These are phyloP conservation scores for Paramarasmius palmivorus DNA, from an alignment of 1,284 basidiomycete species.

Conservation along the genomic window DNA sequence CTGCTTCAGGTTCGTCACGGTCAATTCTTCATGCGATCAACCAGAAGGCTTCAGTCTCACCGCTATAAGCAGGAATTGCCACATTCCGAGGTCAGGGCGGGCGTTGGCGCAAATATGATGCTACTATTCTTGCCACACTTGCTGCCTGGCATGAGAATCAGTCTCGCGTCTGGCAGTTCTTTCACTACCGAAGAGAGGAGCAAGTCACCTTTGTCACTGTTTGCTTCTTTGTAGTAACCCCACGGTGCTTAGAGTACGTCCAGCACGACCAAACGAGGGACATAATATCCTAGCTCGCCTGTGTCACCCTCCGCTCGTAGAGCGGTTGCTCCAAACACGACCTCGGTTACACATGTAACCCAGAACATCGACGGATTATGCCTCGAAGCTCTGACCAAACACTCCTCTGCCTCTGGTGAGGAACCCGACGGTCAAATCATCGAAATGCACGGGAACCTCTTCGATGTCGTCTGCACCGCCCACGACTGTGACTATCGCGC, in stretches of 20 bases:
- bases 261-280: slow-evolving; percentile 42
- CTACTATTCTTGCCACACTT: slow-evolving; percentile 50
- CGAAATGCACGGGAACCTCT: slow-evolving; percentile 56
- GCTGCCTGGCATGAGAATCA: slow-evolving; percentile 55
- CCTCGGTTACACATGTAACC: slow-evolving; percentile 44
- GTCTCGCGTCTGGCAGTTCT: slow-evolving; percentile 64
- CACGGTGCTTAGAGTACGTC: slow-evolving; percentile 32
- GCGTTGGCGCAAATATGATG: slow-evolving; percentile 53
- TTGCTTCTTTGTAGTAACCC: background rate
- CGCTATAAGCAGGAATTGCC: slow-evolving; percentile 53
- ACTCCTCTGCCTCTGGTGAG: slow-evolving; percentile 15
- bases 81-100: slow-evolving; percentile 62
- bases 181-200: slow-evolving; percentile 58
- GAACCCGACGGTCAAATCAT: slow-evolving; percentile 27
- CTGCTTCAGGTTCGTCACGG: slow-evolving; percentile 46
- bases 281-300: slow-evolving; percentile 44
- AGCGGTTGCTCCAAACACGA: slow-evolving; percentile 26
- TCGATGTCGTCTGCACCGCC: slow-evolving; percentile 42
- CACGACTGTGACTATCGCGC: slow-evolving; percentile 30
- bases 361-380: slow-evolving; percentile 57
- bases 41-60: background rate
- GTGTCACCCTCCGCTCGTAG: slow-evolving; percentile 27
- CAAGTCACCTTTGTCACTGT: slow-evolving; percentile 23
- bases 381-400: slow-evolving; percentile 31
- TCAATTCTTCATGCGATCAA: background rate